phyloP scores from a whole-genome alignment of 2,329 filamentous ascomycete genomes.

The Diaporthe sp. region DNA sequence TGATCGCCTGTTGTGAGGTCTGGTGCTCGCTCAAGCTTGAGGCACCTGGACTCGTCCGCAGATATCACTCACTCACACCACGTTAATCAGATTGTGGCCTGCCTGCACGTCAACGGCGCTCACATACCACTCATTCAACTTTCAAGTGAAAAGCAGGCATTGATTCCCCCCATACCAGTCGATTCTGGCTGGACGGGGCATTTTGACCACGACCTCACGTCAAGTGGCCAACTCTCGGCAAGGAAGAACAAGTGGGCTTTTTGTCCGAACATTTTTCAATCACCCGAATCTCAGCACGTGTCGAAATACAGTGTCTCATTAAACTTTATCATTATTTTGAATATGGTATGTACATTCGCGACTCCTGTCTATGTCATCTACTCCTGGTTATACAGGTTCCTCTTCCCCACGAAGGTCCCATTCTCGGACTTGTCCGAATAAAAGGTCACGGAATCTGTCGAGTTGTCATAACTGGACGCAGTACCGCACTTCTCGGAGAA shows the following conservation, averaged over 20 bases:
- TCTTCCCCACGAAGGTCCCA: constrained; percentile 42
- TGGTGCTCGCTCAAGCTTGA: background rate
- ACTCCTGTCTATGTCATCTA: background rate
- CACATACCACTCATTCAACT: background rate
- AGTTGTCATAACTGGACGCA: constrained; percentile 43
- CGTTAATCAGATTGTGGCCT: too few relatives aligned
- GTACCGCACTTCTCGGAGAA: constrained; percentile 53
- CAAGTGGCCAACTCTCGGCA: too few relatives aligned
- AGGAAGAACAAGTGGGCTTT: background rate
- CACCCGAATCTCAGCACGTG: background rate
- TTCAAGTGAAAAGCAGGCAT: background rate
- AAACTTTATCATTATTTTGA: background rate
- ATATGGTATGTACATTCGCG: background rate
- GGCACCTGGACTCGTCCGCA: background rate
- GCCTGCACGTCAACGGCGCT: background rate
- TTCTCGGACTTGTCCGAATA: constrained; percentile 44
- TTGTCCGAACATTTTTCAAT: accelerated
- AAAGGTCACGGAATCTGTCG: constrained; percentile 48
- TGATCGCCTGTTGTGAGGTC: too few relatives aligned
- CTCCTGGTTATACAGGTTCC: constrained; percentile 35
- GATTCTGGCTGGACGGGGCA: background rate
- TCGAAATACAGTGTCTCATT: background rate
- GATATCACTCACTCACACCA: too few relatives aligned
- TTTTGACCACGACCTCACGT: too few relatives aligned
- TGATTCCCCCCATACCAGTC: background rate